Evolutionary conservation across 768 basidiomycete genomes (phyloP), one percentile per base, ranked within the genome.

Genomic region (Dacryopinax spathularia): DNA sequence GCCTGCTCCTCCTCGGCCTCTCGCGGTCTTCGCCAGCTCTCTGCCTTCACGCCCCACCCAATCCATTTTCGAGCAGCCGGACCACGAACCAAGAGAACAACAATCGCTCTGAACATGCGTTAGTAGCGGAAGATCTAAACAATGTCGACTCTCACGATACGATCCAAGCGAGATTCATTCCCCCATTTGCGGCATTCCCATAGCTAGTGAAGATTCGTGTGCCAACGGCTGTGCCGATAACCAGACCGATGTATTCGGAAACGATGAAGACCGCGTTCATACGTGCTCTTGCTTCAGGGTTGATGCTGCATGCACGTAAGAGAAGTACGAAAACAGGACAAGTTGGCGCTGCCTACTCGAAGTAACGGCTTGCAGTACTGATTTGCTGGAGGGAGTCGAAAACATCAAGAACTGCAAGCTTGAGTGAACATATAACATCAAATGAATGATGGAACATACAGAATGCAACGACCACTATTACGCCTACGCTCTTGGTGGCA

Each of bases 261-360:
- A 91, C 76, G 48, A 92, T 81, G 44, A 84, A 77, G 44, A 90
- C 79, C 0, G 90, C 89, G 67, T 92, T 91, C 12, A 94, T 68
- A 33, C 90, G 80, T 4, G 90, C 80, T 48, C 86, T 75, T 1
- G 87, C 86, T 39, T 75, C 69, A 1, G 74, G 69, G 64, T 75
- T 72, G 25, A 77, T 69, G 31, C 65, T 76, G 63, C 36, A n/a
- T n/a, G 73, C 74, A 25, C 20, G 43, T 12, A 33, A 33, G 39
- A 9, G 18, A 25, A 35, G n/a, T n/a, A n/a, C n/a, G n/a, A n/a
- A n/a, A n/a, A n/a, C n/a, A n/a, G n/a, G n/a, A n/a, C n/a, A n/a
- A n/a, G n/a, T n/a, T n/a, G n/a, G n/a, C n/a, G n/a, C n/a, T n/a
- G 66, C 74, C 63, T 68, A 82, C 85, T 75, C 76, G 64, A 84